Percentiles rank a stretch among this genome's conserved stretches.
Evolutionary conservation across 768 basidiomycete species (phyloP).

Genomic region (Terana coerulea): DNA sequence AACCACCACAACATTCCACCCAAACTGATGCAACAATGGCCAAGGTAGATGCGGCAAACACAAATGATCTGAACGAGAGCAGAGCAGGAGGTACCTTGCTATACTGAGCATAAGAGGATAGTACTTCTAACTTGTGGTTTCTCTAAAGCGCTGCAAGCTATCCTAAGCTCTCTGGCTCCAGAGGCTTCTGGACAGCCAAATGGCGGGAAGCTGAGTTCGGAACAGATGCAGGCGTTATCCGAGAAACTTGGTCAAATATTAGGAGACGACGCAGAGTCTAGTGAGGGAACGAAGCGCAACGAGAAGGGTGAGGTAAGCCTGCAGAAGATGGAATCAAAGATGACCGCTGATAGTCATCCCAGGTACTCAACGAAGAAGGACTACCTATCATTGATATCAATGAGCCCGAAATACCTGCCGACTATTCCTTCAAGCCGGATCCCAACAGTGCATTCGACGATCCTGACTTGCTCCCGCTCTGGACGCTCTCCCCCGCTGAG

Average conservation of each 20-base stretch:
- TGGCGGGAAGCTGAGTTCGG: constrained; percentile 35
- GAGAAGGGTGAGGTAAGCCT: constrained; percentile 63
- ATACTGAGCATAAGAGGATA: neutral
- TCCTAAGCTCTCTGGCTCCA: constrained; percentile 35
- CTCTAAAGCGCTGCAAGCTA: constrained; percentile 34
- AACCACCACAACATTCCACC: neutral
- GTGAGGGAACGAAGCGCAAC: constrained; percentile 35
- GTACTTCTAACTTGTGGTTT: neutral
- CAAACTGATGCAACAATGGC: constrained; percentile 12
- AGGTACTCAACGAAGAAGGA: constrained; percentile 76
- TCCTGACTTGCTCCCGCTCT: constrained; percentile 43
- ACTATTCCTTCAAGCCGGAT: constrained; percentile 17
- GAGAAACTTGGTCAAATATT: constrained; percentile 59
- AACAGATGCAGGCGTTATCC: constrained; percentile 51
- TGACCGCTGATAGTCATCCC: constrained; percentile 2
- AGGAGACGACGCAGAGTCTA: constrained; percentile 35
- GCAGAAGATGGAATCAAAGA: no score
- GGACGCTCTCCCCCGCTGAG: constrained; percentile 41
- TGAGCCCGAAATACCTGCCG: constrained; percentile 43
- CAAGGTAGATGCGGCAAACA: constrained; percentile 4
- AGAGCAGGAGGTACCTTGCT: constrained; percentile 31
- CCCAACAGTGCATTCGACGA: constrained; percentile 30
- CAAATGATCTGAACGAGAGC: constrained; percentile 27
- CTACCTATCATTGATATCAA: constrained; percentile 76
- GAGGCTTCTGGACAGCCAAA: constrained; percentile 8